Percentiles rank a stretch among this genome's conserved stretches.
phyloP scores from a whole-genome alignment of 768 basidiomycete genomes.

The Leccinum broughii region DNA sequence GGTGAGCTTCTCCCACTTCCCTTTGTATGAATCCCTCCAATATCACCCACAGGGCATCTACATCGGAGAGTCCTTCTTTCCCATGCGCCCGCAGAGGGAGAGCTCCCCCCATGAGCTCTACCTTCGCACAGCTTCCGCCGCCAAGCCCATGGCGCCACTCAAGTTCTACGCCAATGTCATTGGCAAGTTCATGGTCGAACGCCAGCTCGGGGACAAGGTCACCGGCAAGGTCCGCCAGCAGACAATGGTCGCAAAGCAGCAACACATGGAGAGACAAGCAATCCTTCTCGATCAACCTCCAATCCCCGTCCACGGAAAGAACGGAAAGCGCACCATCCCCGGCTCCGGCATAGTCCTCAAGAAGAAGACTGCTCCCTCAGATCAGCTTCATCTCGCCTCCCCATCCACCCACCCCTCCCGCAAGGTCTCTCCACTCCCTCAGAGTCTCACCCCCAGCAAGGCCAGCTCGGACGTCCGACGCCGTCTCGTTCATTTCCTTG shows the following conservation, averaged over 20 bases:
- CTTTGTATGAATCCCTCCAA: neutral
- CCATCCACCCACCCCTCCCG: constrained; percentile 31
- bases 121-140: constrained; percentile 57
- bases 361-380: constrained; percentile 31
- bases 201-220: constrained; percentile 50
- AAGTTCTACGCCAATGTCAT: constrained; percentile 73
- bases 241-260: constrained; percentile 47
- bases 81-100: constrained; percentile 56
- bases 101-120: constrained; percentile 69
- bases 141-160: constrained; percentile 62
- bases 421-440: constrained; percentile 32
- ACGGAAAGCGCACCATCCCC: constrained; percentile 41
- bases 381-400: constrained; percentile 32
- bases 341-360: constrained; percentile 30
- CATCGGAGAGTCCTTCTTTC: constrained; percentile 65
- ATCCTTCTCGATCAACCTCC: constrained; percentile 43
- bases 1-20: constrained; percentile 39
- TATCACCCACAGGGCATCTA: constrained; percentile 51
- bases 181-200: constrained; percentile 70
- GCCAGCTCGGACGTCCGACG: constrained; percentile 28
- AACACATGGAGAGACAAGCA: constrained; percentile 49
- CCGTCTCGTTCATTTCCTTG: constrained; percentile 52
- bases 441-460: constrained; percentile 19
- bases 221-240: constrained; percentile 48
- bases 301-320: constrained; percentile 37